Evolutionary conservation across 2,329 filamentous ascomycete genomes (phyloP).

Genomic region (Apiospora sp.): DNA sequence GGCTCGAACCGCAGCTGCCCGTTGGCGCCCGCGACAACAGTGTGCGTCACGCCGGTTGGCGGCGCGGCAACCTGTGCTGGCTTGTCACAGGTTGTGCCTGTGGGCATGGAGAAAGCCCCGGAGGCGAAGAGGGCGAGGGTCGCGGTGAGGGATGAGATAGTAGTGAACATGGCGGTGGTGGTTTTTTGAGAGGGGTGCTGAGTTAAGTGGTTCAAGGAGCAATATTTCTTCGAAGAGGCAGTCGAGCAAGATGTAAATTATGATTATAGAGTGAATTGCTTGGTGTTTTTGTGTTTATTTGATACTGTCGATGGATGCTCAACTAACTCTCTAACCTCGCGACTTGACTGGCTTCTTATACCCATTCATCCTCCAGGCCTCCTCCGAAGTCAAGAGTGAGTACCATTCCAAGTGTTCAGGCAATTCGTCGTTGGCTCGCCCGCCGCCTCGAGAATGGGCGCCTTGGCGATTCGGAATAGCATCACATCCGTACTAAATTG

Average conservation of each 20-base stretch:
- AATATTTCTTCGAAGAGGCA: not conserved
- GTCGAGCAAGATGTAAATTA: not conserved
- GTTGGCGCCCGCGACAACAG: slow-evolving; percentile 61
- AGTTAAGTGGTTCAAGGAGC: too few species aligned
- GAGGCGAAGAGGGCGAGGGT: slow-evolving; percentile 6
- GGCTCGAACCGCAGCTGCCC: slow-evolving; percentile 70
- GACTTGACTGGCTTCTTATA: slow-evolving; percentile 12
- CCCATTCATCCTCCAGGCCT: not conserved
- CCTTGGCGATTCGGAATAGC: slow-evolving; percentile 3
- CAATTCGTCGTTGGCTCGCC: not conserved
- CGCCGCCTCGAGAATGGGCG: not conserved
- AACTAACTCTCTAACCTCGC: not conserved
- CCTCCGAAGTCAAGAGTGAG: not conserved
- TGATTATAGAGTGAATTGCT: not conserved
- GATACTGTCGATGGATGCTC: not conserved
- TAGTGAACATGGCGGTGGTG: not conserved
- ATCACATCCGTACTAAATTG: slow-evolving; percentile 11
- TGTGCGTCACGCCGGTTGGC: slow-evolving; percentile 13
- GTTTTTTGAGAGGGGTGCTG: not conserved
- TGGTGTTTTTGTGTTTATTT: not conserved
- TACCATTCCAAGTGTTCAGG: not conserved
- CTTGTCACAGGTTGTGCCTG: slow-evolving; percentile 22
- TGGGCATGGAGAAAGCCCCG: slow-evolving; percentile 7
- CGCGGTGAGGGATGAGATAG: not conserved
- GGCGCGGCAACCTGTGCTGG: not conserved